phyloP scores from a whole-genome alignment of 2,329 filamentous ascomycete genomes.

The Curvularia hawaiiensis region DNA sequence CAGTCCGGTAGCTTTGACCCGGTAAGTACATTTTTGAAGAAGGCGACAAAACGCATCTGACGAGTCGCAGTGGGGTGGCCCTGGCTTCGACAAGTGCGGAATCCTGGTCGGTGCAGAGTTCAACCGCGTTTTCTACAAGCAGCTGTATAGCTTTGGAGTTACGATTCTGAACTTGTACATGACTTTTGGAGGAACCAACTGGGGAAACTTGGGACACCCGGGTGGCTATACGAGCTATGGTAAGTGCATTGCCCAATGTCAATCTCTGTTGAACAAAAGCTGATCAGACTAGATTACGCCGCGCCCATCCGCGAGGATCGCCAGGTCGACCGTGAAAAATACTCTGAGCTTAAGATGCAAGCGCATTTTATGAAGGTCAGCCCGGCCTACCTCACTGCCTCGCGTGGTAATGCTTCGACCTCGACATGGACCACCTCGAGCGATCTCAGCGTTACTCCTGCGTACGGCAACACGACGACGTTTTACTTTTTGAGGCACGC shows the following conservation, averaged over 20 bases:
- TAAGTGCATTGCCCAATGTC: no score
- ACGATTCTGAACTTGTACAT: conserved; percentile 77
- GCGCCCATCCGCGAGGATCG: conserved; percentile 72
- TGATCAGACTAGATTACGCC: conserved; percentile 55
- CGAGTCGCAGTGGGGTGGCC: conserved; percentile 65
- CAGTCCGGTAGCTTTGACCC: conserved; percentile 75
- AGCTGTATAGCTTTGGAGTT: conserved; percentile 68
- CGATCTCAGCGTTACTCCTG: conserved; percentile 64
- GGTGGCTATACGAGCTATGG: conserved; percentile 60
- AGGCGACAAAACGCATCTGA: neutral
- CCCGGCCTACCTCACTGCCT: conserved; percentile 67
- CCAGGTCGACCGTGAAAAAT: conserved; percentile 73
- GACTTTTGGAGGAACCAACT: conserved; percentile 81
- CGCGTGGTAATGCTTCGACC: conserved; percentile 38
- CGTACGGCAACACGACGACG: conserved; percentile 60
- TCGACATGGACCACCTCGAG: conserved; percentile 46
- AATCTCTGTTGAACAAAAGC: no score
- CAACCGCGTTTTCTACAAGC: conserved; percentile 80
- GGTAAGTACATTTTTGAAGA: neutral
- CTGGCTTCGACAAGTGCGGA: conserved; percentile 70
- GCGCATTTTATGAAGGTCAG: conserved; percentile 77
- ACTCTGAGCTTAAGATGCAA: conserved; percentile 77
- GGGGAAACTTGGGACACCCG: conserved; percentile 70
- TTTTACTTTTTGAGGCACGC: conserved; percentile 72
- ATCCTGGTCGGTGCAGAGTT: conserved; percentile 73